Percentiles rank a stretch among this genome's conserved stretches.
Evolutionary conservation across 768 basidiomycete species (phyloP).

Genomic region (Lactarius quietus): DNA sequence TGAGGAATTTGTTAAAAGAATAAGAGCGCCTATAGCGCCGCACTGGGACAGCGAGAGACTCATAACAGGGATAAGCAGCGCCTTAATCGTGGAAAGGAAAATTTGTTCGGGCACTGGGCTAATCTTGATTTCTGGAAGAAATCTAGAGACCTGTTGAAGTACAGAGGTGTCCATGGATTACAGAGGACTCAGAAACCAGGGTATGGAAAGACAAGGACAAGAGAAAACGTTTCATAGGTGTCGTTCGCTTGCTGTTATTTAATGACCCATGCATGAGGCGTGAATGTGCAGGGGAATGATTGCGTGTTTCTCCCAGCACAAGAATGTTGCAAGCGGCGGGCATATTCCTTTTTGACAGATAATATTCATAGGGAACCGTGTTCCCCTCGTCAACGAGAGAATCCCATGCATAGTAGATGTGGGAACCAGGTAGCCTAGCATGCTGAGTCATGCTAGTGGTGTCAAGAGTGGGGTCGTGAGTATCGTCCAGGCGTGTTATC

Average conservation of each 20-base stretch:
- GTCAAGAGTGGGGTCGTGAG: not conserved
- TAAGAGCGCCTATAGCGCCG: not conserved
- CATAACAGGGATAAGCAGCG: conserved; percentile 1
- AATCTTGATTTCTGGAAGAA: conserved; percentile 14
- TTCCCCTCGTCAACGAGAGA: too few relatives aligned
- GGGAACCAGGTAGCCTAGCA: not conserved
- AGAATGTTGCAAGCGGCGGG: not conserved
- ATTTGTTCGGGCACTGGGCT: conserved; percentile 9
- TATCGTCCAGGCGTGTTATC: not conserved
- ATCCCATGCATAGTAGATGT: not conserved
- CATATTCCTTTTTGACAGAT: not conserved
- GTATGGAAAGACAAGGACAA: not conserved
- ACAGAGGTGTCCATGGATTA: not conserved
- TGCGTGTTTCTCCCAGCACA: not conserved
- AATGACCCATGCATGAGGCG: not conserved
- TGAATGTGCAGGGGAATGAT: not conserved
- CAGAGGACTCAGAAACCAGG: not conserved
- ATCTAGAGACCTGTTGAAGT: conserved; percentile 4
- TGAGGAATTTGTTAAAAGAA: conserved; percentile 11
- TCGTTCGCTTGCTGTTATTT: conserved; percentile 1
- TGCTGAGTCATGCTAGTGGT: not conserved
- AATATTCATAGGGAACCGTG: not conserved
- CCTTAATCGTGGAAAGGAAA: conserved; percentile 14
- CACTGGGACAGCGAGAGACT: conserved; percentile 10
- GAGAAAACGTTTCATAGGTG: not conserved